These are phyloP conservation scores for Barnettozyma botsteinii DNA, from an alignment of 805 yeast genomes.

Conservation along the genomic window DNA sequence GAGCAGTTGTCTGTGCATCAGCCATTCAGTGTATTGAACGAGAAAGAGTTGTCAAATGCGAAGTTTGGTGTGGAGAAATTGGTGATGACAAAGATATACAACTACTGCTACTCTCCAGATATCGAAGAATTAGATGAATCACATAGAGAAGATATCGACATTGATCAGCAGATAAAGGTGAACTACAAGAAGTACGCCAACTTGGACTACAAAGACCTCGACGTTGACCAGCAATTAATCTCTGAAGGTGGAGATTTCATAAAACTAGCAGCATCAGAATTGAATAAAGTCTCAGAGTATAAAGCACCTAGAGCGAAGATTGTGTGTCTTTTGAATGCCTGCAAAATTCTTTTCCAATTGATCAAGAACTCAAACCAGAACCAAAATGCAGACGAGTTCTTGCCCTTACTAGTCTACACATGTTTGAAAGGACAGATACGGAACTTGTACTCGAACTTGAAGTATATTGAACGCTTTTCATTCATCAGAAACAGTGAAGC, in stretches of 20 bases:
- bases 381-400: conserved; percentile 89
- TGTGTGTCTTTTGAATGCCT: conserved; percentile 84
- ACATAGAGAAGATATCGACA: conserved; percentile 56
- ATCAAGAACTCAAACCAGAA: conserved; percentile 57
- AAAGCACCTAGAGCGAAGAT: conserved; percentile 94
- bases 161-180: conserved; percentile 47
- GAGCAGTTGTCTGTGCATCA: conserved; percentile 55
- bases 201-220: conserved; percentile 62
- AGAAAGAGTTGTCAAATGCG: conserved; percentile 59
- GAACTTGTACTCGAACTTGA: conserved; percentile 68
- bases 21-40: conserved; percentile 69
- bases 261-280: conserved; percentile 64
- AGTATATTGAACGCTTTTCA: conserved; percentile 81
- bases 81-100: conserved; percentile 80
- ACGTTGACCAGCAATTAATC: conserved; percentile 51
- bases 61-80: conserved; percentile 90
- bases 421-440: conserved; percentile 62
- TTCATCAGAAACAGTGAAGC: conserved; percentile 79
- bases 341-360: conserved; percentile 87
- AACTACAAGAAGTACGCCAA: conserved; percentile 63
- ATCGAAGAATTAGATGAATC: conserved; percentile 44
- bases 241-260: conserved; percentile 48
- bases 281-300: conserved; percentile 71
- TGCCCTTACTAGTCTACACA: conserved; percentile 83
- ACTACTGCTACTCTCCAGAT: conserved; percentile 74